These are phyloP conservation scores for Sparassis latifolia DNA, from an alignment of 1,284 basidiomycete species.

Conservation along the genomic window DNA sequence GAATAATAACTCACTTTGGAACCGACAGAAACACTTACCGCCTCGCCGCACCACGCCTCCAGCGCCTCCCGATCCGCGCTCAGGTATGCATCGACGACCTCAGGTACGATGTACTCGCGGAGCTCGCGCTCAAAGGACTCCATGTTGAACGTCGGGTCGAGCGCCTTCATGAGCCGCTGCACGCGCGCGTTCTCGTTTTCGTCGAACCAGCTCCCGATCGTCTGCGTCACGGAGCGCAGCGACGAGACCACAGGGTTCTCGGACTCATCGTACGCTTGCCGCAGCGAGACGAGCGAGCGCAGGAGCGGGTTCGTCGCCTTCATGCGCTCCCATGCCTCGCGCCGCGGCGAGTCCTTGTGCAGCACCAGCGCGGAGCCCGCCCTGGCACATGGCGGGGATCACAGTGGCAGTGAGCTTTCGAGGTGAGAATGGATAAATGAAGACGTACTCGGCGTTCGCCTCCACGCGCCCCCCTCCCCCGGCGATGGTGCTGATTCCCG, in stretches of 20 bases:
- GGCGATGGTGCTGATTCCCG: slow-evolving; percentile 46
- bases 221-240: slow-evolving; percentile 79
- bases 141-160: slow-evolving; percentile 85
- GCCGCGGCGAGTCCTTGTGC: slow-evolving; percentile 73
- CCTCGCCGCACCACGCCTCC: slow-evolving; percentile 93
- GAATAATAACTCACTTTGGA: not conserved
- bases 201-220: slow-evolving; percentile 87
- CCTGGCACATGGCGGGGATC: slow-evolving; percentile 33
- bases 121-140: slow-evolving; percentile 88
- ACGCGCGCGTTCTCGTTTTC: slow-evolving; percentile 98
- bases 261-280: slow-evolving; percentile 83
- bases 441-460: slow-evolving; percentile 74
- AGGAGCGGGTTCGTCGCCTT: slow-evolving; percentile 74
- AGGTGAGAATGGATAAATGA: not conserved
- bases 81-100: slow-evolving; percentile 95
- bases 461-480: slow-evolving; percentile 36
- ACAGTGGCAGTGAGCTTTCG: not conserved
- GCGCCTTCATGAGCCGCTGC: slow-evolving; percentile 75
- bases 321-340: slow-evolving; percentile 70
- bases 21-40: slow-evolving; percentile 46
- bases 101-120: slow-evolving; percentile 95
- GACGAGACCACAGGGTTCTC: slow-evolving; percentile 87
- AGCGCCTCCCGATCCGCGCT: slow-evolving; percentile 84
- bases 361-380: slow-evolving; percentile 82
- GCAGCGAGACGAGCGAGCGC: slow-evolving; percentile 52